Base-by-base conservation (phyloP, 805 yeast genomes). In the Yamadazyma ubonensis region DNA sequence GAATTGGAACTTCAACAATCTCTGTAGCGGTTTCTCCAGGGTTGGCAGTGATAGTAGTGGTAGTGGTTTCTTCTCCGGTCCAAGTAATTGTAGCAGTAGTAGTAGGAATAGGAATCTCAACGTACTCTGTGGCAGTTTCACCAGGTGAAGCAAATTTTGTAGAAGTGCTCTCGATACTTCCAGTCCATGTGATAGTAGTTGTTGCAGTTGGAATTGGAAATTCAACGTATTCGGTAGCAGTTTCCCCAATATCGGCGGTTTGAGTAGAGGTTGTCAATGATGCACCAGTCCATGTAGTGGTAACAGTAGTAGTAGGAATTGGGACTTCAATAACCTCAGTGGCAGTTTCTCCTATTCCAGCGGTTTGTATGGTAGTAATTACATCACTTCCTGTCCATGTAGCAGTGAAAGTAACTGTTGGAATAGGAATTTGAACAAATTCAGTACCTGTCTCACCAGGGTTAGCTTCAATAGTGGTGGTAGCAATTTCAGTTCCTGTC, bases 1-100 rank as follows among this genome's bases (percentile, higher is more conserved):
- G 57, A 38, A 34, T 39, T 29, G 60, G 61, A 9, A 49, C 53
- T 15, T 43, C 43, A 12, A 53, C 57, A 12, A 44, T 49, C 15
- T 53, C 54, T 2, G 59, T 55, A 34, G 34, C 50, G 6, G 61
- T 58, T 10, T 41, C 29, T 10, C 42, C 50, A 9, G 40, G 46
- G 5, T 30, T 30, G 22, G 5, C 29, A 3, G 41, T 35, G 8
- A 48, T 29, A 7, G 62, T 57, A 2, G 57, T 54, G 15, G 30
- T 22, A 22, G 25, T 22, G 10, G 30, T 11, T 11, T 12, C 8
- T 27, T 6, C 8, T 11, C 12, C 15, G 6, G 15, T 8, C 25
- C 25, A 22, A 10, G 30, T 27, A 27, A 8, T 6, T 9, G 30
- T 27, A 14, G 12, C 15, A 12, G 31, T 28, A 8, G 7, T 7